Conservation (phyloP, 768 basidiomycete genomes). For the Cystofilobasidium macerans region DNA sequence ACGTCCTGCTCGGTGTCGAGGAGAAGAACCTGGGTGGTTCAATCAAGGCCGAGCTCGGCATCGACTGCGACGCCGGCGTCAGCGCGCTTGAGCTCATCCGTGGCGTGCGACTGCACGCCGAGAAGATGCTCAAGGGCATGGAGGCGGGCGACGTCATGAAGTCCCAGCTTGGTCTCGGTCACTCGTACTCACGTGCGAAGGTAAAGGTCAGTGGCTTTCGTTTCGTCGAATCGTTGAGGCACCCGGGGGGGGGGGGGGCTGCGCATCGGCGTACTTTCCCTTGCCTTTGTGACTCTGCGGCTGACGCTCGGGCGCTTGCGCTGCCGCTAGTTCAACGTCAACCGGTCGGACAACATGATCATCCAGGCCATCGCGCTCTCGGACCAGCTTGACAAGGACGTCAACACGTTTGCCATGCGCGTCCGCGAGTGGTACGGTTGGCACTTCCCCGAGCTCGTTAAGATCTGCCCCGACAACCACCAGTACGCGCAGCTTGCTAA, state of each 20-base stretch:
- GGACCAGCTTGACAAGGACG: slow-evolving; percentile 98
- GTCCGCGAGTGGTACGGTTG: slow-evolving; percentile 99
- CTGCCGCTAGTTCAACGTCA: slow-evolving; percentile 99
- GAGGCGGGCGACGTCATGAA: slow-evolving; percentile 88
- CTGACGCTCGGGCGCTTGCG: no score
- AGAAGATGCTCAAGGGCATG: slow-evolving; percentile 77
- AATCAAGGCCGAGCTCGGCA: slow-evolving; percentile 78
- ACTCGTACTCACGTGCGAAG: slow-evolving; percentile 71
- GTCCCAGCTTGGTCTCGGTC: slow-evolving; percentile 94
- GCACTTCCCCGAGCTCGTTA: slow-evolving; percentile 99
- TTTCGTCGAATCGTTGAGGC: not conserved
- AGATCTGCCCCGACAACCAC: slow-evolving; percentile 91
- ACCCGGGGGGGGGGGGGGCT: not conserved
- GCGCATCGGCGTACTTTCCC: not conserved
- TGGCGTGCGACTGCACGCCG: slow-evolving; percentile 81
- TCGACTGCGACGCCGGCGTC: slow-evolving; percentile 60
- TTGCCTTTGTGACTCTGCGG: not conserved
- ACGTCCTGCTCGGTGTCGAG: slow-evolving; percentile 50
- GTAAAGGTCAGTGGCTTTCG: slow-evolving; percentile 21
- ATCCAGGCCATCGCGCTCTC: slow-evolving; percentile 95
- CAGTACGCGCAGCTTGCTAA: slow-evolving; percentile 92
- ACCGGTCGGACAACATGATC: slow-evolving; percentile 99
- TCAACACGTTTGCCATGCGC: slow-evolving; percentile 98
- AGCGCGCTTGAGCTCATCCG: slow-evolving; percentile 74
- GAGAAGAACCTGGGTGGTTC: slow-evolving; percentile 74